Evolutionary conservation across 2,329 filamentous ascomycete genomes (phyloP).

Genomic region (Tolypocladium guangdongense): DNA sequence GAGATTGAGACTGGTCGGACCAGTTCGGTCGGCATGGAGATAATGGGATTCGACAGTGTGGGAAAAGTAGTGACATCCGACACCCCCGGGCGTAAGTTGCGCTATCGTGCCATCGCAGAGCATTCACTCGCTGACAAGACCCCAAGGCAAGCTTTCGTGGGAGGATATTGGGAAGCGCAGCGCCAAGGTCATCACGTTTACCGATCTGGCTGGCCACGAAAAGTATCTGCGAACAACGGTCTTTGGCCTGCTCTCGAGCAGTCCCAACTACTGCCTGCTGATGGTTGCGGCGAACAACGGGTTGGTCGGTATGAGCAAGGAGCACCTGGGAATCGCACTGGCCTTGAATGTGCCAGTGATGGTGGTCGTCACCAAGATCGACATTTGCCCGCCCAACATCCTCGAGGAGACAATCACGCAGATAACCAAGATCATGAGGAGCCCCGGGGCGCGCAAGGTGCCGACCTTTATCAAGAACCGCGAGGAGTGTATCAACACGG

Average conservation of each 20-base stretch:
- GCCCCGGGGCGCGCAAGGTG: slow-evolving; percentile 86
- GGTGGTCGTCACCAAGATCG: slow-evolving; percentile 96
- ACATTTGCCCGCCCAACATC: slow-evolving; percentile 94
- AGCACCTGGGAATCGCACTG: slow-evolving; percentile 89
- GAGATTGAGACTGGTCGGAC: slow-evolving; percentile 93
- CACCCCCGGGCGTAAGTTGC: slow-evolving; percentile 62
- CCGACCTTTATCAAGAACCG: slow-evolving; percentile 89
- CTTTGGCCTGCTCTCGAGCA: slow-evolving; percentile 86
- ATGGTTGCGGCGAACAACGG: slow-evolving; percentile 99
- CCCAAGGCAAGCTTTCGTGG: slow-evolving; percentile 63
- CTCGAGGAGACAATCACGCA: slow-evolving; percentile 87
- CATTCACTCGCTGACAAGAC: neutral
- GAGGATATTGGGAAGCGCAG: slow-evolving; percentile 94
- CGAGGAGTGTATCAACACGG: slow-evolving; percentile 89
- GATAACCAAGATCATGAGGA: slow-evolving; percentile 86
- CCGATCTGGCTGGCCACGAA: slow-evolving; percentile 90
- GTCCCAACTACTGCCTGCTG: slow-evolving; percentile 91
- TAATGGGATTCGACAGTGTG: slow-evolving; percentile 88
- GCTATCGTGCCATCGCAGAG: neutral
- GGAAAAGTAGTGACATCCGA: slow-evolving; percentile 76
- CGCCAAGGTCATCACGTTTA: slow-evolving; percentile 94
- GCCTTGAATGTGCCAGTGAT: slow-evolving; percentile 95
- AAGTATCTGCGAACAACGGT: slow-evolving; percentile 92
- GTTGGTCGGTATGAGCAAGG: slow-evolving; percentile 94
- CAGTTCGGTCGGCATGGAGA: slow-evolving; percentile 96